Evolutionary conservation across 768 basidiomycete genomes (phyloP).

Genomic region (Panaeolus papilionaceus): DNA sequence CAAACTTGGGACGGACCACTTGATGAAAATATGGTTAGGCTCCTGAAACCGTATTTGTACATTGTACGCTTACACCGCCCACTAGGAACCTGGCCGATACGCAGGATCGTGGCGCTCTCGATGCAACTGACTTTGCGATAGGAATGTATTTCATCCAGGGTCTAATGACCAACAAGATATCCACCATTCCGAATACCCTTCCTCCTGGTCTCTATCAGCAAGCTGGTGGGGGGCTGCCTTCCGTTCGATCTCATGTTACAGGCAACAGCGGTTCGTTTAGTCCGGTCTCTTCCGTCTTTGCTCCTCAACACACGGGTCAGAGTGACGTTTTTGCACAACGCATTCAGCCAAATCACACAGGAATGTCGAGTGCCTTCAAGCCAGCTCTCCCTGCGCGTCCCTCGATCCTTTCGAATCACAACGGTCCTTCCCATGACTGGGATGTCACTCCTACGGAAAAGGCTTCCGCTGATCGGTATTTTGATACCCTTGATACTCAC

Average conservation of each 20-base stretch:
- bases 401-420: slow-evolving; percentile 28
- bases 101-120: slow-evolving; percentile 87
- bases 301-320: slow-evolving; percentile 74
- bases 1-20: slow-evolving; percentile 82
- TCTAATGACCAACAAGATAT: slow-evolving; percentile 81
- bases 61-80: slow-evolving; percentile 18
- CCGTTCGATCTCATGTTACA: slow-evolving; percentile 59
- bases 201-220: slow-evolving; percentile 89
- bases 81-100: slow-evolving; percentile 94
- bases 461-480: slow-evolving; percentile 75
- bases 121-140: slow-evolving; percentile 90
- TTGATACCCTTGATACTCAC: slow-evolving; percentile 79
- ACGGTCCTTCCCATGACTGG: slow-evolving; percentile 56
- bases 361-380: slow-evolving; percentile 38
- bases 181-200: slow-evolving; percentile 72
- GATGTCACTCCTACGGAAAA: slow-evolving; percentile 87
- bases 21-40: slow-evolving; percentile 90
- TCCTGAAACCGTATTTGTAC: slow-evolving; percentile 7
- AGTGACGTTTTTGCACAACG: slow-evolving; percentile 32
- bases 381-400: slow-evolving; percentile 50
- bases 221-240: slow-evolving; percentile 57
- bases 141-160: slow-evolving; percentile 97
- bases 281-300: slow-evolving; percentile 51
- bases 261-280: slow-evolving; percentile 69
- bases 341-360: slow-evolving; percentile 59